Percentiles rank a stretch among this genome's conserved stretches.
Conservation (phyloP, 192 early-diverging fungal species). For the Coemansia biformis region DNA sequence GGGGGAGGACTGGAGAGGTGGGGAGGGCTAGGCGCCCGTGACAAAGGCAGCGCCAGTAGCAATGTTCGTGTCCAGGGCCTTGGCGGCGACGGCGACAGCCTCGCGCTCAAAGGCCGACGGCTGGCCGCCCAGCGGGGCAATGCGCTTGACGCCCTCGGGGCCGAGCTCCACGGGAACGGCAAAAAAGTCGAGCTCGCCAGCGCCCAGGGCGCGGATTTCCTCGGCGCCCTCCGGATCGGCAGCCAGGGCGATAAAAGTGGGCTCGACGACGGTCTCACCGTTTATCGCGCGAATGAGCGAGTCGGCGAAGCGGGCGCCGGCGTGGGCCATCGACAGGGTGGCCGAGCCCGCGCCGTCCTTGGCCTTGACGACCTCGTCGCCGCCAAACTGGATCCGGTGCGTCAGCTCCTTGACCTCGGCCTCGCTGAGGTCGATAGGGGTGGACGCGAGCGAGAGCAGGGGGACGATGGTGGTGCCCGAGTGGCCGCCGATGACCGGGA, state of each 20-base stretch:
- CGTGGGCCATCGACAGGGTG: conserved; percentile 83
- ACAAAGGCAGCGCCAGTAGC: conserved; percentile 81
- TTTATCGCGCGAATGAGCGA: conserved; percentile 75
- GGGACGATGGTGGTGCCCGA: conserved; percentile 95
- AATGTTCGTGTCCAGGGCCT: conserved; percentile 87
- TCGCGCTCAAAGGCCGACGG: conserved; percentile 75
- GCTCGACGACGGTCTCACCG: conserved; percentile 76
- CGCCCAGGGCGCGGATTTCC: conserved; percentile 50
- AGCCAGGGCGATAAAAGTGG: conserved; percentile 58
- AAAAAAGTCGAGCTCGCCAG: conserved; percentile 62
- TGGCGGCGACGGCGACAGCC: conserved; percentile 67
- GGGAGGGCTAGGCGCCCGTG: conserved; percentile 23
- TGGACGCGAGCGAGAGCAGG: conserved; percentile 67
- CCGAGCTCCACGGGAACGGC: conserved; percentile 70
- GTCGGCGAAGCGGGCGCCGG: conserved; percentile 81
- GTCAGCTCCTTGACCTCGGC: conserved; percentile 84
- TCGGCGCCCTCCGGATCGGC: conserved; percentile 51
- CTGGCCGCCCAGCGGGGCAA: conserved; percentile 63
- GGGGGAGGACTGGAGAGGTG: no score
- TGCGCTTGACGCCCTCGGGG: conserved; percentile 74
- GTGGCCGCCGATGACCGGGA: conserved; percentile 90
- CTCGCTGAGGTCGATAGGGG: conserved; percentile 65
- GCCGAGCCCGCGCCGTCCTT: conserved; percentile 88
- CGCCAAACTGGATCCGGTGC: conserved; percentile 94
- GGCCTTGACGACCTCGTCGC: conserved; percentile 98